Evolutionary conservation across 2,329 filamentous ascomycete species (phyloP), one percentile per base, ranked within the genome.

Genomic region (Neofusicoccum sp.): DNA sequence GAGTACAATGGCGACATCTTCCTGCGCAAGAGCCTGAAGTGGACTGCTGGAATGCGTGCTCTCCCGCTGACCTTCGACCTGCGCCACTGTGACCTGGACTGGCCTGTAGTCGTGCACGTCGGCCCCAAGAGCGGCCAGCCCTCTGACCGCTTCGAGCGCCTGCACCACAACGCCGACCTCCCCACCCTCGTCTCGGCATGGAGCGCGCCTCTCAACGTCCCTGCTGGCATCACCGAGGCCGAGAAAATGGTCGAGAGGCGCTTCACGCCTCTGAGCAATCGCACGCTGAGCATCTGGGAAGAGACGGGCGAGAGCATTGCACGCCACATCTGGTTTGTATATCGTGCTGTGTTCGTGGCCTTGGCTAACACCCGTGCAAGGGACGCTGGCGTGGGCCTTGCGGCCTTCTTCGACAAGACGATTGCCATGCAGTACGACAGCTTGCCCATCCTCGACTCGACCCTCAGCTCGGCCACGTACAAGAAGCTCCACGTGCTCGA

Each of bases 261-360:
- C 12, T 81, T 89, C 63, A 69, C 70, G 11, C 74, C 83, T 6
- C 68, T 76, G 4, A 71, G 74, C 39, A 73, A 76, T 28, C 68
- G 76, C 5, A 70, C 71, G 4, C 68, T 87, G 8, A 74, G 74
- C 37, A 83, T 91, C 48, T 87, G 85, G 79, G 89, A 91, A 71
- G 89, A 91, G 69, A 89, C 87, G 0, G 88, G 88, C 3, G 88
- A 91, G 70, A 89, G 87, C 71, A 91, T 91, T 69, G 89, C 89
- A 5, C 80, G 87, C 45, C 89, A 91, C 76, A 81, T 91, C 54
- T 91, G 89, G 89, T 88, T 79, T 71, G 75, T 22, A 22, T 22
- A 22, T 22, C 22, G 22, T 8, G 9, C 29, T 16, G 34, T 14
- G 47, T 8, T 41, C 33, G 22, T 22, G 22, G 22, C 22, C 22